Percentiles rank a stretch among this genome's conserved stretches.
Conservation (phyloP, 2,329 filamentous ascomycete species). For the Annulohypoxylon truncatum region DNA sequence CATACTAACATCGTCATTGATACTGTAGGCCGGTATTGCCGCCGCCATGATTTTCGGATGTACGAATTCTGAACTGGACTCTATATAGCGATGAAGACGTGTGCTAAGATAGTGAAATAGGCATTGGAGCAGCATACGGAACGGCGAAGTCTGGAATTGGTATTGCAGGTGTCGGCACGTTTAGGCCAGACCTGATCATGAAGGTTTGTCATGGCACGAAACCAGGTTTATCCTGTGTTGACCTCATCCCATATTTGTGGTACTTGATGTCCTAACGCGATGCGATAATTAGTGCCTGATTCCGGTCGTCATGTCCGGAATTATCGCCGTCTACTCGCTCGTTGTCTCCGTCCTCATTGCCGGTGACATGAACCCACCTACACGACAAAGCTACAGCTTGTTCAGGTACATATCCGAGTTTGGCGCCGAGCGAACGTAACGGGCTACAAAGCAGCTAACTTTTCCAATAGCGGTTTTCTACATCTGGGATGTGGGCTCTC, state of each 20-base stretch:
- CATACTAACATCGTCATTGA: slow-evolving; percentile 30
- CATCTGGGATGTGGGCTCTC: slow-evolving; percentile 91
- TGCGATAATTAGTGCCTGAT: slow-evolving; percentile 73
- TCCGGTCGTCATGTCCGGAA: slow-evolving; percentile 97
- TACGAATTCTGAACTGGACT: slow-evolving; percentile 57
- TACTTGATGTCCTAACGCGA: slow-evolving; percentile 30
- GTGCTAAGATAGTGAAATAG: slow-evolving; percentile 52
- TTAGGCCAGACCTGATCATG: slow-evolving; percentile 89
- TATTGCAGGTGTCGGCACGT: slow-evolving; percentile 86
- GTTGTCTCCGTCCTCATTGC: slow-evolving; percentile 97
- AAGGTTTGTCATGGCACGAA: slow-evolving; percentile 67
- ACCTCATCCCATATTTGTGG: background rate
- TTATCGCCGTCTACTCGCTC: slow-evolving; percentile 97
- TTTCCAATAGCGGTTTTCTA: slow-evolving; percentile 78
- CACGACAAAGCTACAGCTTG: slow-evolving; percentile 77
- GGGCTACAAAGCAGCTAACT: slow-evolving; percentile 34
- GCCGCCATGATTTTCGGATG: slow-evolving; percentile 87
- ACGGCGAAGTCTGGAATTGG: slow-evolving; percentile 90
- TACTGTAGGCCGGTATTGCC: slow-evolving; percentile 76
- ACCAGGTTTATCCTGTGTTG: background rate
- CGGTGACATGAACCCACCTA: slow-evolving; percentile 82
- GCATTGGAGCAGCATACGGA: slow-evolving; percentile 82
- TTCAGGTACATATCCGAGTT: slow-evolving; percentile 72
- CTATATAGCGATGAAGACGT: slow-evolving; percentile 11
- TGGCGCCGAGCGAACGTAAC: background rate